phyloP scores from a whole-genome alignment of 140 eudicot genomes.

The Bidens hawaiensis region DNA sequence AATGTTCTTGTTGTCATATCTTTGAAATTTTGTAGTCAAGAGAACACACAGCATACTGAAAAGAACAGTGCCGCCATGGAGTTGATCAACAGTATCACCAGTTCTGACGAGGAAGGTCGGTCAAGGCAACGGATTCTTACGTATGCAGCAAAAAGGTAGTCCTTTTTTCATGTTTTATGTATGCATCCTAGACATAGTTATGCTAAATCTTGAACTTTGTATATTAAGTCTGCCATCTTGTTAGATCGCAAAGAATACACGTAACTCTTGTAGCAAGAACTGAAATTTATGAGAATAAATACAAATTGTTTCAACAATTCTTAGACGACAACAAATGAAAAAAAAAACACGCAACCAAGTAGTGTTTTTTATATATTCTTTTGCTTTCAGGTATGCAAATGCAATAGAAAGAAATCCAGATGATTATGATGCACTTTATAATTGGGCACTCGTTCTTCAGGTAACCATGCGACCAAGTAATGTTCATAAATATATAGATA shows the following conservation, averaged over 20 bases:
- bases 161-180: neutral
- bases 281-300: neutral
- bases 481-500: neutral
- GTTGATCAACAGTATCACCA: conserved; percentile 70
- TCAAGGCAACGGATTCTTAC: too few relatives aligned
- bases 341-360: neutral
- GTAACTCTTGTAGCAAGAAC: conserved; percentile 3
- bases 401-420: conserved; percentile 86
- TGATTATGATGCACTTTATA: too few relatives aligned
- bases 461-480: conserved; percentile 26
- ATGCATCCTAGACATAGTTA: conserved; percentile 1
- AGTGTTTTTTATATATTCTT: neutral
- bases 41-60: conserved; percentile 33
- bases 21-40: conserved; percentile 52
- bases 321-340: neutral
- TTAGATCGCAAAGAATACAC: conserved; percentile 2
- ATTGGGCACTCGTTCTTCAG: conserved; percentile 94
- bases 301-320: neutral
- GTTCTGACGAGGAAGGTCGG: conserved; percentile 86
- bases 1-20: neutral
- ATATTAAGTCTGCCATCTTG: neutral
- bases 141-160: too few relatives aligned
- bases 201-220: conserved; percentile 1
- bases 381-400: conserved; percentile 67
- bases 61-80: conserved; percentile 56